A percentile compares a stretch with the other conserved stretches of the same genome.
phyloP scores from a whole-genome alignment of 139 green algal genomes.

The Raphidocelis subcapitata region DNA sequence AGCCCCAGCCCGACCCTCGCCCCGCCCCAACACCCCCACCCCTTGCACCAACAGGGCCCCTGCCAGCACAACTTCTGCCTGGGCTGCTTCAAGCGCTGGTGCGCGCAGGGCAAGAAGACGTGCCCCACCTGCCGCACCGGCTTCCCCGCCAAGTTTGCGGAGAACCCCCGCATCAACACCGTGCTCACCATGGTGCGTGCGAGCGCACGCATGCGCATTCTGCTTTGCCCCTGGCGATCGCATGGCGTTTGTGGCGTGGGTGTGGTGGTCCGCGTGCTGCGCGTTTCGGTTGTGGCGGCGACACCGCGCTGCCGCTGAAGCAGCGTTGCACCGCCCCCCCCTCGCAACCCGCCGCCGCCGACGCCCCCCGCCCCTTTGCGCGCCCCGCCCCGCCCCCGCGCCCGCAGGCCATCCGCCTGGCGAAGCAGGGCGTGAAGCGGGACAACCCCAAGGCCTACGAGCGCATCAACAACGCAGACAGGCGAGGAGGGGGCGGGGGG shows the following conservation, averaged over 20 bases:
- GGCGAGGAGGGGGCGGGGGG: background rate
- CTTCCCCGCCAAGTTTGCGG: slow-evolving; percentile 68
- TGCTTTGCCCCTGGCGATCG: too few relatives aligned
- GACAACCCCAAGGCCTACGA: slow-evolving; percentile 31
- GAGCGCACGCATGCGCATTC: too few relatives aligned
- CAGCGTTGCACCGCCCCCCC: too few relatives aligned
- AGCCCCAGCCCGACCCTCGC: background rate
- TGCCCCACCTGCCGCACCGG: slow-evolving; percentile 84
- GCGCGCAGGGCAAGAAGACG: slow-evolving; percentile 72
- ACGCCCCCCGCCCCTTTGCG: too few relatives aligned
- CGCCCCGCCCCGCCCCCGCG: too few relatives aligned
- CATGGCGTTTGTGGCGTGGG: too few relatives aligned
- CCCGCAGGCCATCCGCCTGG: slow-evolving; percentile 24
- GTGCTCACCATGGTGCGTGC: slow-evolving; percentile 71
- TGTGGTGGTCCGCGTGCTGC: too few relatives aligned
- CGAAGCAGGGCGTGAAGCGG: slow-evolving; percentile 22
- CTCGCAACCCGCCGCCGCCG: too few relatives aligned
- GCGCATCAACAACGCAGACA: slow-evolving; percentile 21
- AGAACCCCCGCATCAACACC: slow-evolving; percentile 90
- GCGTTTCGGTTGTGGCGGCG: too few relatives aligned
- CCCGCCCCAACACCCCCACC: background rate
- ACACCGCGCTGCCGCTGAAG: too few relatives aligned
- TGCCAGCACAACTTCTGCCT: slow-evolving; percentile 98
- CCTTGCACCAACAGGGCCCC: slow-evolving; percentile 76
- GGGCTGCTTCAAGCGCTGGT: slow-evolving; percentile 85